phyloP scores from a whole-genome alignment of 345 rosid genomes.

The Euphorbia peplus region DNA sequence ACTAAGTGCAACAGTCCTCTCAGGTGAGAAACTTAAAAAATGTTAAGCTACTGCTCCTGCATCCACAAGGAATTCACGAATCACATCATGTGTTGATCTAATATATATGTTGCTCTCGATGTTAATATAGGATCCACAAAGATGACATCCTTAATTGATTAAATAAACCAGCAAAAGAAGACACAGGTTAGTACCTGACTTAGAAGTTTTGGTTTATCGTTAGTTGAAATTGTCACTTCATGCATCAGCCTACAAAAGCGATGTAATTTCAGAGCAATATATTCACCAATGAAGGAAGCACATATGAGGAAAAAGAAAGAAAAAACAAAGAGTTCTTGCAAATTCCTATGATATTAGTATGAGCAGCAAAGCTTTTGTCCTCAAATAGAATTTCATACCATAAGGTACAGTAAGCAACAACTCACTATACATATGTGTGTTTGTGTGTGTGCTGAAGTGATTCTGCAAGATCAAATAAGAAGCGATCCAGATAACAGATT shows the following conservation, averaged over 20 bases:
- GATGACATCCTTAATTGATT: conserved; percentile 16
- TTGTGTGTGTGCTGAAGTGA: no score
- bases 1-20: neutral
- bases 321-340: neutral
- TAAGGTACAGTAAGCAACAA: neutral
- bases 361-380: neutral
- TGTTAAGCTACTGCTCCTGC: neutral
- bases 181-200: conserved; percentile 47
- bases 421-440: no score
- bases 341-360: neutral
- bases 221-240: conserved; percentile 67
- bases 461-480: no score
- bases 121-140: neutral
- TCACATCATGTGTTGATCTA: neutral
- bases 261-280: conserved; percentile 10
- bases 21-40: neutral
- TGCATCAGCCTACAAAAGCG: conserved; percentile 53
- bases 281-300: neutral
- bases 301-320: neutral
- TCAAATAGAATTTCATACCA: neutral
- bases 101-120: neutral
- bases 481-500: no score
- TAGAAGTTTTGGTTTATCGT: conserved; percentile 62
- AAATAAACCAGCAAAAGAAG: conserved; percentile 10
- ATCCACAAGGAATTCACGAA: neutral